Evolutionary conservation across 148 eudicot species (phyloP), one percentile per base, ranked within the genome.

Genomic region (Arctostaphylos glauca): DNA sequence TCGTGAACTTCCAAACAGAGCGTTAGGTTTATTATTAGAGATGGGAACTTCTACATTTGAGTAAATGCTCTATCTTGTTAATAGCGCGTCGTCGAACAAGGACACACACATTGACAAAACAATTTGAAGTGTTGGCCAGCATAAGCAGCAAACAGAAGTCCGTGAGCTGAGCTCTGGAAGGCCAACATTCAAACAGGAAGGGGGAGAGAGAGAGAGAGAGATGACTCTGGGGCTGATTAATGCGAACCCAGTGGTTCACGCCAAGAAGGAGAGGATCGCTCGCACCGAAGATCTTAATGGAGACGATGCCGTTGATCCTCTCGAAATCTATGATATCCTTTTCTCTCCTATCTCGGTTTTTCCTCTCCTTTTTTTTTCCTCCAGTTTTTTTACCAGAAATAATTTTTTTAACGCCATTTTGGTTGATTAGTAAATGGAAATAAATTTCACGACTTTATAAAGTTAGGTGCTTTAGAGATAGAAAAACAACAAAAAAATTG

Each of bases 281-380:
- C 97, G 95, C 80, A 74, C 91, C 74, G 89, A 85, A 15, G 88
- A 86, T 54, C 83, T 43, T 49, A 90, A 86, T 72, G 3, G 76
- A 68, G 87, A 84, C 74, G 86, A 86, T 74, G 91, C 89, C 86
- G 91, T 95, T 76, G 97, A 95, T 88, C 95, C 98, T 83, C 98
- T 95, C 88, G 97, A 95, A 66, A 93, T 95, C 49, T 95, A 89
- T 85, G 97, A 95, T 95, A 95, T 95, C 98, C 98, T 93, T 84
- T 83, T 75, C 21, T 25, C 23, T 50, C 25, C 38, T 19, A 4
- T 16, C 54, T 78, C 3, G 2, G 5, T 52, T 73, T 71, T n/a
- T 21, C 41, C 14, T 12, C 53, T 5, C 9, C 3, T 75, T 2
- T 78, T 50, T 71, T 43, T 49, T 31, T 80, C 67, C 55, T 75